phyloP scores from a whole-genome alignment of 345 rosid species.

The Populus euphratica region DNA sequence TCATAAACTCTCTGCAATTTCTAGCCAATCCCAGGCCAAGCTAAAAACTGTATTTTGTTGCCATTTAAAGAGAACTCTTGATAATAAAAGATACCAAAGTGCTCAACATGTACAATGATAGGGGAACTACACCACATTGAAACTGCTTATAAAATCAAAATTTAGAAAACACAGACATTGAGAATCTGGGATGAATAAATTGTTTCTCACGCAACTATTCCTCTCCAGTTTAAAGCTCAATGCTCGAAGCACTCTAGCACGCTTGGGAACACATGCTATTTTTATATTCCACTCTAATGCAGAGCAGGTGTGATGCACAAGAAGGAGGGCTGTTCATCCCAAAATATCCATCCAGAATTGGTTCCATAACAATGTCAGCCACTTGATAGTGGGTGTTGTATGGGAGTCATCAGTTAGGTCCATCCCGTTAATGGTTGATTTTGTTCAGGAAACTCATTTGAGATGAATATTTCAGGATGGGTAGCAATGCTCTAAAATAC shows the following conservation, averaged over 20 bases:
- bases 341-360: background rate
- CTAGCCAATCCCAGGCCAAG: background rate
- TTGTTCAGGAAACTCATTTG: background rate
- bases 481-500: background rate
- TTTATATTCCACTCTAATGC: background rate
- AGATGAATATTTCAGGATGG: background rate
- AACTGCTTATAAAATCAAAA: background rate
- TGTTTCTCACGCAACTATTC: background rate
- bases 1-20: background rate
- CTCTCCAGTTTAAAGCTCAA: background rate
- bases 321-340: background rate
- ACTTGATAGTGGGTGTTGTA: background rate
- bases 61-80: background rate
- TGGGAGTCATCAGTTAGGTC: background rate
- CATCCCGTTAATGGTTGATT: background rate
- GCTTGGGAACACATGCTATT: background rate
- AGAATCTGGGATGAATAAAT: background rate
- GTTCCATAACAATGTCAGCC: background rate
- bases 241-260: background rate
- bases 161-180: background rate
- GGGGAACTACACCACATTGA: background rate
- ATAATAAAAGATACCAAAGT: background rate
- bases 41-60: background rate
- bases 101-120: background rate
- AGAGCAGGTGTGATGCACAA: background rate